phyloP scores from a whole-genome alignment of 2,329 filamentous ascomycete genomes.

The Colletotrichum higginsianum region DNA sequence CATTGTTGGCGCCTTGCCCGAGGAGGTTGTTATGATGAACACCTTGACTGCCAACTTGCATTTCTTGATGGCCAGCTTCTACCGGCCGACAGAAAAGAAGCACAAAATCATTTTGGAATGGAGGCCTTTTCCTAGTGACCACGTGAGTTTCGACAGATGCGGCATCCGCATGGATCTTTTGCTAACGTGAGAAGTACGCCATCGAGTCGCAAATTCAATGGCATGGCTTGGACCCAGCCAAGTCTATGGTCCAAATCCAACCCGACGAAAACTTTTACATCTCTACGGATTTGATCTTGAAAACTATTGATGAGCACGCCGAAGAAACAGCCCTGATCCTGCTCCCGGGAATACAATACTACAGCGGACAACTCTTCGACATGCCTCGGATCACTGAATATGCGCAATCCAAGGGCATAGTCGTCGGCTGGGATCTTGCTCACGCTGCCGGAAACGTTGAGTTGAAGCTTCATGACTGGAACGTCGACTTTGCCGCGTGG shows the following conservation, averaged over 20 bases:
- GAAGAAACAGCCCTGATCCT: slow-evolving; percentile 77
- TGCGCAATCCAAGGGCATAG: slow-evolving; percentile 75
- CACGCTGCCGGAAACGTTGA: slow-evolving; percentile 84
- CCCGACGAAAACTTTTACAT: slow-evolving; percentile 73
- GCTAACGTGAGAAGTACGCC: slow-evolving; percentile 72
- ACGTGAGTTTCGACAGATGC: slow-evolving; percentile 61
- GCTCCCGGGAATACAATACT: slow-evolving; percentile 85
- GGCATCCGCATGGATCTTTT: background rate
- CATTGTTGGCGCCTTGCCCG: slow-evolving; percentile 80
- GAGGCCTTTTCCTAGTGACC: slow-evolving; percentile 91
- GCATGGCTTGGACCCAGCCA: slow-evolving; percentile 76
- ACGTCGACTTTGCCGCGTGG: slow-evolving; percentile 87
- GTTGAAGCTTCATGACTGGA: slow-evolving; percentile 81
- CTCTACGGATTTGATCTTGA: slow-evolving; percentile 75
- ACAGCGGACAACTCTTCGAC: slow-evolving; percentile 85
- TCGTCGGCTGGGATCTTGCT: slow-evolving; percentile 84
- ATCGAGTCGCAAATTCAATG: slow-evolving; percentile 84
- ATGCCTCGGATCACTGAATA: slow-evolving; percentile 79
- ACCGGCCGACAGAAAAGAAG: slow-evolving; percentile 73
- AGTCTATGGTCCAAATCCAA: slow-evolving; percentile 82
- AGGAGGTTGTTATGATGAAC: slow-evolving; percentile 90
- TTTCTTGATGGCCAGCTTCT: slow-evolving; percentile 87
- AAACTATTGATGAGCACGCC: slow-evolving; percentile 77
- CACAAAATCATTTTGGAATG: slow-evolving; percentile 92
- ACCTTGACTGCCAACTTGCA: slow-evolving; percentile 88